Percentiles rank a stretch among this genome's conserved stretches.
These are phyloP conservation scores for Sextonia rubra DNA, from an alignment of 164 flowering plant species.

Conservation along the genomic window DNA sequence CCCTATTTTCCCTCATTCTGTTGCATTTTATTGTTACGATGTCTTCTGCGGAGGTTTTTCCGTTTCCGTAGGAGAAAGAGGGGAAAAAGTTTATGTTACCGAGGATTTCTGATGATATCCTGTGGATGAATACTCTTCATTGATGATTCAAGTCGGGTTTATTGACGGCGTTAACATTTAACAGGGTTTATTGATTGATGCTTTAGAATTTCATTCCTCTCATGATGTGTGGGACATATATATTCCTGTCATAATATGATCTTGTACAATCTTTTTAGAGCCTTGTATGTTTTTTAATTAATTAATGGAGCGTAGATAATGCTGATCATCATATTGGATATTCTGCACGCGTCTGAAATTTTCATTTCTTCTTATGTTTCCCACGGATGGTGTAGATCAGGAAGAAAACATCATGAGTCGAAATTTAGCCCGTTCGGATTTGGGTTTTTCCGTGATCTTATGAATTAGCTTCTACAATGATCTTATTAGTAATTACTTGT, in stretches of 20 bases:
- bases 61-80: neutral
- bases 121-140: neutral
- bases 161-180: neutral
- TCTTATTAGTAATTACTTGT: neutral
- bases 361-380: neutral
- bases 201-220: neutral
- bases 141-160: neutral
- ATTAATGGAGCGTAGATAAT: neutral
- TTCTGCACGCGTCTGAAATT: neutral
- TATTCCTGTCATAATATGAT: neutral
- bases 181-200: conserved; percentile 6
- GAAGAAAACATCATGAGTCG: neutral
- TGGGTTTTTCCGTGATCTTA: neutral
- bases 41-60: neutral
- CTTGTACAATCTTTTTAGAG: neutral
- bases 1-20: neutral
- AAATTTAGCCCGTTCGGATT: neutral
- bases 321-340: neutral
- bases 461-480: neutral
- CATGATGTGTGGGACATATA: neutral
- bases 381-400: conserved; percentile 4
- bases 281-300: neutral
- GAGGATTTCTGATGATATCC: neutral
- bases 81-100: neutral
- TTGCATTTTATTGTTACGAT: neutral